Conservation (phyloP, 2,329 filamentous ascomycete genomes). For the Phoma herbarum region DNA sequence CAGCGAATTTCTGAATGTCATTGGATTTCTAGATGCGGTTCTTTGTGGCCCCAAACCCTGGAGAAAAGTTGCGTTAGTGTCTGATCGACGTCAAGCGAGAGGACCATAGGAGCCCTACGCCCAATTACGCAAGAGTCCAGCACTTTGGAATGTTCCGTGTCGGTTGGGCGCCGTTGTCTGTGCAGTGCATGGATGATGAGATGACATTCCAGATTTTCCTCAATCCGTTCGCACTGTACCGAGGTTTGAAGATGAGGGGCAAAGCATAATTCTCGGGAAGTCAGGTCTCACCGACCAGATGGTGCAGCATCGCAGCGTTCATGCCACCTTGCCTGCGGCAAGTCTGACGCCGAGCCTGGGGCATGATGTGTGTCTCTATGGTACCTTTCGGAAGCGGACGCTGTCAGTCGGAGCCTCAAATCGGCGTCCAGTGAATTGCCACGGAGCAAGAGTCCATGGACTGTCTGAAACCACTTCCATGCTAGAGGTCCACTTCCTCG, state of each 20-base stretch:
- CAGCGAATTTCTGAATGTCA: constrained; percentile 8
- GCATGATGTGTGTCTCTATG: not conserved
- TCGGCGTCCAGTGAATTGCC: not conserved
- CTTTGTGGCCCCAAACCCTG: not conserved
- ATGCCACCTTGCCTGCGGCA: not conserved
- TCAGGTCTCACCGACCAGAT: not conserved
- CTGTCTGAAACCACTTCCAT: constrained; percentile 12
- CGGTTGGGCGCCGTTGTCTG: constrained; percentile 1
- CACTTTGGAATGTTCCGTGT: constrained; percentile 2
- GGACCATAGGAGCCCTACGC: not conserved
- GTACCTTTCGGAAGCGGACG: constrained; percentile 11
- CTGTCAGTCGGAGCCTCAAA: constrained; percentile 4
- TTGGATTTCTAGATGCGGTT: constrained; percentile 10
- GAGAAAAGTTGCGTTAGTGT: not conserved
- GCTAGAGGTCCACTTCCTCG: constrained; percentile 10
- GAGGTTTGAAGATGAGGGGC: constrained; percentile 9
- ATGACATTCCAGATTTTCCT: constrained; percentile 11
- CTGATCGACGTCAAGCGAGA: constrained; percentile 18
- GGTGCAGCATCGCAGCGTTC: constrained; percentile 2
- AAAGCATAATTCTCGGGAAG: not conserved
- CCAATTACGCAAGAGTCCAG: constrained; percentile 14
- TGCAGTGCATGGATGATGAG: constrained; percentile 14
- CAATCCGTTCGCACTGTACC: not conserved
- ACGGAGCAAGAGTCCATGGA: constrained; percentile 1
- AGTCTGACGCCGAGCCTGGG: not conserved